Evolutionary conservation across 2,329 filamentous ascomycete genomes (phyloP).

Genomic region (Xylaria sp.): DNA sequence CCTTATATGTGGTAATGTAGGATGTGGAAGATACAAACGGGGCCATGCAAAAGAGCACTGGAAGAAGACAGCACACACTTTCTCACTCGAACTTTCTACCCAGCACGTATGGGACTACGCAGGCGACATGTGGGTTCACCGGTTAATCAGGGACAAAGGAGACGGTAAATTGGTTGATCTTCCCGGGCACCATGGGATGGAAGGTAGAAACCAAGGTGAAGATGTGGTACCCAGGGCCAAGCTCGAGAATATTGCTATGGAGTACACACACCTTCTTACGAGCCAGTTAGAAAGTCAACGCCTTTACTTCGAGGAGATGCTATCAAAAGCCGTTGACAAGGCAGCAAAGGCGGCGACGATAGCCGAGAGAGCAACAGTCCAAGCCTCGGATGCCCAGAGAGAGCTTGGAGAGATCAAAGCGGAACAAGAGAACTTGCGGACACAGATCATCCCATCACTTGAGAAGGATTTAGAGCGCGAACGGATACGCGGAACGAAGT

Average conservation of each 20-base stretch:
- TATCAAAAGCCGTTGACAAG: constrained; percentile 90
- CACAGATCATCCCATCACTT: constrained; percentile 71
- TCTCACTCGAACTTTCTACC: constrained; percentile 90
- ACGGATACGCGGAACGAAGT: constrained; percentile 74
- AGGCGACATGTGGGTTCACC: constrained; percentile 94
- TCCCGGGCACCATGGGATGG: constrained; percentile 62
- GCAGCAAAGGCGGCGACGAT: constrained; percentile 76
- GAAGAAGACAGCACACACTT: constrained; percentile 88
- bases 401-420: constrained; percentile 64
- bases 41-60: constrained; percentile 95
- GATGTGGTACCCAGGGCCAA: constrained; percentile 78
- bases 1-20: constrained; percentile 90
- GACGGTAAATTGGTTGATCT: constrained; percentile 93
- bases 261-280: constrained; percentile 94
- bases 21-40: constrained; percentile 93
- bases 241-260: constrained; percentile 82
- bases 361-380: constrained; percentile 69
- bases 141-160: constrained; percentile 91
- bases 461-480: constrained; percentile 79
- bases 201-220: constrained; percentile 57
- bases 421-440: constrained; percentile 63
- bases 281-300: constrained; percentile 93
- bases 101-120: constrained; percentile 99
- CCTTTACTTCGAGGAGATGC: constrained; percentile 91
- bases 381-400: constrained; percentile 61